These are phyloP conservation scores for Meira nashicola DNA, from an alignment of 1,284 basidiomycete genomes.

Conservation along the genomic window DNA sequence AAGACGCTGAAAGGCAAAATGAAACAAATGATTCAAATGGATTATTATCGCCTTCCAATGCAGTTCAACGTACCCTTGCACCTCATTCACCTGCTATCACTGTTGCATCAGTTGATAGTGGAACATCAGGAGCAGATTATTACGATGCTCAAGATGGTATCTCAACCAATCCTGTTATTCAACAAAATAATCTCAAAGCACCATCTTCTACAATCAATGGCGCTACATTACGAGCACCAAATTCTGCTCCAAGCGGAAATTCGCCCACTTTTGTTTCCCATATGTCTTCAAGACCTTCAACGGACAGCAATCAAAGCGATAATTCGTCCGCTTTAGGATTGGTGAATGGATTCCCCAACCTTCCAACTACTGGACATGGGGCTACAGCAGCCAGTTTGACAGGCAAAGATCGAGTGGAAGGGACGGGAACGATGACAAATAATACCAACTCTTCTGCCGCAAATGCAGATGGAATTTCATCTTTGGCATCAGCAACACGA, in stretches of 20 bases:
- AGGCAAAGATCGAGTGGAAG: too few species aligned
- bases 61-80: not conserved
- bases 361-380: not conserved
- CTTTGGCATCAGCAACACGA: not conserved
- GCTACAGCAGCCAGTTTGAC: not conserved
- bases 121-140: not conserved
- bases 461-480: not conserved
- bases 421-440: too few species aligned
- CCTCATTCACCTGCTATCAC: not conserved
- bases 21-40: not conserved
- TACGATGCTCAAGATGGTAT: not conserved
- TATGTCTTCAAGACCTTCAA: not conserved
- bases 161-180: not conserved
- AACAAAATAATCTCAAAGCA: not conserved
- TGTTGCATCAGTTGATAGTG: not conserved
- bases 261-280: not conserved
- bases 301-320: slow-evolving; percentile 4
- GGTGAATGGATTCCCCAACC: slow-evolving; percentile 7
- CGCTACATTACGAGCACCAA: slow-evolving; percentile 24
- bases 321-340: slow-evolving; percentile 11
- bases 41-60: not conserved
- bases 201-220: slow-evolving; percentile 12
- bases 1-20: not conserved
- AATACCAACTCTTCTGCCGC: not conserved
- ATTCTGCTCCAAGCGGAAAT: not conserved